Conservation (phyloP, 2,329 filamentous ascomycete species). For the Talaromyces pinophilus region DNA sequence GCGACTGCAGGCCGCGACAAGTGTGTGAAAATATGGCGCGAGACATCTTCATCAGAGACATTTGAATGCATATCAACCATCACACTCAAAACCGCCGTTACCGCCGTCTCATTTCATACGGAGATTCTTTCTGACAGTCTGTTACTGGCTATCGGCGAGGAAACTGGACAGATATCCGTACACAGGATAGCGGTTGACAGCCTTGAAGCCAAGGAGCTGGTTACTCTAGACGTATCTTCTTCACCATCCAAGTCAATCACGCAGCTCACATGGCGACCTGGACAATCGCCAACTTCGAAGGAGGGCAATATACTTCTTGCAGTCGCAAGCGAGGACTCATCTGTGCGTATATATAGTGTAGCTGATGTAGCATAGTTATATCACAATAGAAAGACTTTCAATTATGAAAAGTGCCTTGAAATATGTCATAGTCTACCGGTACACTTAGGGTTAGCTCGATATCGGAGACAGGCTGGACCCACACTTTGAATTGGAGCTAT, state of each 20-base stretch:
- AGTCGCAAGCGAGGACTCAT: conserved; percentile 50
- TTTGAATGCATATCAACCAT: conserved; percentile 60
- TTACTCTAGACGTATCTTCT: conserved; percentile 40
- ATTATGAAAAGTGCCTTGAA: neutral
- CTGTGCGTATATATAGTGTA: conserved; percentile 44
- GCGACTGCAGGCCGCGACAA: conserved; percentile 91
- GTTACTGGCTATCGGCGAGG: conserved; percentile 50
- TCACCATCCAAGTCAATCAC: conserved; percentile 66
- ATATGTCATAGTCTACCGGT: neutral
- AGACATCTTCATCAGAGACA: conserved; percentile 25
- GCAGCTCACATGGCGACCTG: conserved; percentile 69
- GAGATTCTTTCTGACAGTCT: conserved; percentile 32
- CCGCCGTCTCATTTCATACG: conserved; percentile 67
- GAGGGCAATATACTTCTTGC: conserved; percentile 33
- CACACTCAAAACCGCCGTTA: conserved; percentile 62
- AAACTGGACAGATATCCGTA: conserved; percentile 49
- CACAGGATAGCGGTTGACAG: conserved; percentile 39
- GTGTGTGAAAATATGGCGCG: conserved; percentile 70
- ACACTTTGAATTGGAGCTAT: conserved; percentile 1
- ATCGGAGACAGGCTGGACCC: neutral
- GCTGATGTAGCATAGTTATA: conserved; percentile 33
- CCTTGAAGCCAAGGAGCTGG: conserved; percentile 34
- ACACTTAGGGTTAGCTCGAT: conserved; percentile 1
- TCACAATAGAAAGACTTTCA: neutral
- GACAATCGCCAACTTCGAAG: conserved; percentile 1